Percentiles rank a stretch among this genome's conserved stretches.
Evolutionary conservation across 768 basidiomycete species (phyloP).

Genomic region (Podaxis rugospora): DNA sequence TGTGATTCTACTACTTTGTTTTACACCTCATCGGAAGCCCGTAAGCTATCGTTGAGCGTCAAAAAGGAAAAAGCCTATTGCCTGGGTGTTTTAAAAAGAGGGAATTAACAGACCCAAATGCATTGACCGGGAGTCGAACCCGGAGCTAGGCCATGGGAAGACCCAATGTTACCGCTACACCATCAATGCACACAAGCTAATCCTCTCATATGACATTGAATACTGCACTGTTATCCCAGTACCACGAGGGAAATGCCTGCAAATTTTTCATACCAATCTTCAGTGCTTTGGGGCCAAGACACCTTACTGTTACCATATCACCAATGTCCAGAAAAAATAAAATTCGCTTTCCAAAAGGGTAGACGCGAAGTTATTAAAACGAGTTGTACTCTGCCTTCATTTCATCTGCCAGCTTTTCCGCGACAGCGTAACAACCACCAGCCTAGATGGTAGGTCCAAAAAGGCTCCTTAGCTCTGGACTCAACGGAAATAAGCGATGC

Average conservation of each 20-base stretch:
- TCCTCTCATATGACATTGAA: no score
- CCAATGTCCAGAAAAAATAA: no score
- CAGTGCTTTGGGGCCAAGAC: no score
- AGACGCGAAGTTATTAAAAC: background rate
- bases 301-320: no score
- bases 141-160: slow-evolving; percentile 69
- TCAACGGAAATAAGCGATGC: background rate
- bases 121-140: slow-evolving; percentile 54
- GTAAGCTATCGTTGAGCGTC: background rate
- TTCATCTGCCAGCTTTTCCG: slow-evolving; percentile 28
- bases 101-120: slow-evolving; percentile 15
- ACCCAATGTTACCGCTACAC: slow-evolving; percentile 88
- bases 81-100: background rate
- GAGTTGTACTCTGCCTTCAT: slow-evolving; percentile 23
- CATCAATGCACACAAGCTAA: slow-evolving; percentile 38
- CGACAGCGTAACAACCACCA: slow-evolving; percentile 26
- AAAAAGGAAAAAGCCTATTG: background rate
- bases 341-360: no score
- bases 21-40: background rate
- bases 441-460: slow-evolving; percentile 13
- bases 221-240: no score
- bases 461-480: no score
- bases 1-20: no score
- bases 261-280: no score
- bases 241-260: no score